Evolutionary conservation across 2,329 filamentous ascomycete genomes (phyloP).

Genomic region (Exophiala sp.): DNA sequence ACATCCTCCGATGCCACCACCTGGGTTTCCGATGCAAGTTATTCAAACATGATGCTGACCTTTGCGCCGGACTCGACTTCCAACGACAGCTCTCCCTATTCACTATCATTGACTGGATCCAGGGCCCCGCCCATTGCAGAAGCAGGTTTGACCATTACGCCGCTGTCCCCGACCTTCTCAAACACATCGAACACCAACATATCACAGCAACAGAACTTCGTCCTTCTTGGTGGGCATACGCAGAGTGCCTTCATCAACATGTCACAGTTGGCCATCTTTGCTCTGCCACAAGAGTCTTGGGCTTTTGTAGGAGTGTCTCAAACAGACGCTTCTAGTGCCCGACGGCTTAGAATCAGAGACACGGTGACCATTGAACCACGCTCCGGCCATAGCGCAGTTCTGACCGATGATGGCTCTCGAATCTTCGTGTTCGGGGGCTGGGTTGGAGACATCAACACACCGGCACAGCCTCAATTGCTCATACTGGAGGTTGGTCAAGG

Average conservation of each 20-base stretch:
- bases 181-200: constrained; percentile 57
- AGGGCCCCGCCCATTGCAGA: constrained; percentile 67
- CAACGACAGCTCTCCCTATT: constrained; percentile 23
- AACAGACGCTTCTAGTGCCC: constrained; percentile 38
- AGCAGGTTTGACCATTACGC: constrained; percentile 79
- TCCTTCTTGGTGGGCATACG: constrained; percentile 82
- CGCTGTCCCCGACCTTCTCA: constrained; percentile 62
- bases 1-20: constrained; percentile 39
- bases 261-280: constrained; percentile 83
- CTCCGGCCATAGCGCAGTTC: constrained; percentile 79
- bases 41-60: constrained; percentile 72
- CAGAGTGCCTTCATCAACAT: constrained; percentile 83
- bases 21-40: constrained; percentile 66
- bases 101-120: constrained; percentile 44
- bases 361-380: constrained; percentile 62
- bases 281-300: constrained; percentile 80
- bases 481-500: constrained; percentile 68
- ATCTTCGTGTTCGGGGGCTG: constrained; percentile 82
- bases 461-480: constrained; percentile 75
- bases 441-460: constrained; percentile 72
- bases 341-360: constrained; percentile 45
- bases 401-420: constrained; percentile 70
- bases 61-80: constrained; percentile 46
- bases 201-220: constrained; percentile 69
- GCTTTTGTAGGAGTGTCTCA: constrained; percentile 65